These are phyloP conservation scores for Mycena maculata DNA, from an alignment of 768 basidiomycete species.

Conservation along the genomic window DNA sequence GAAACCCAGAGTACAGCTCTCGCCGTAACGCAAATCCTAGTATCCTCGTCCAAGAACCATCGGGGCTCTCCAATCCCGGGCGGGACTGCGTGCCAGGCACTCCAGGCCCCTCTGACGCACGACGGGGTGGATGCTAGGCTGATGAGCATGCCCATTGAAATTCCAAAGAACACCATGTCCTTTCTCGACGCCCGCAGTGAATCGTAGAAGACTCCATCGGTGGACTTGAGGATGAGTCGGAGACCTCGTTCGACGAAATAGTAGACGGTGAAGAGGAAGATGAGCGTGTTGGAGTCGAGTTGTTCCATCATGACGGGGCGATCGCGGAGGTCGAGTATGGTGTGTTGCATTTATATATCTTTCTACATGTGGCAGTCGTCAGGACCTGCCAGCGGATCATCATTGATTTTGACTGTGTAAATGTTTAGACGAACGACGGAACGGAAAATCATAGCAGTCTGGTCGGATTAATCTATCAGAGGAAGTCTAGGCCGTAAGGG, in stretches of 20 bases:
- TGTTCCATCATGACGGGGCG: constrained; percentile 25
- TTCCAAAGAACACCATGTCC: constrained; percentile 36
- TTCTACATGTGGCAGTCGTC: constrained; percentile 18
- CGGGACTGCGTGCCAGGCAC: constrained; percentile 13
- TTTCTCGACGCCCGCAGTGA: constrained; percentile 32
- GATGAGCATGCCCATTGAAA: constrained; percentile 36
- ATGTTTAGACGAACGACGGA: not conserved
- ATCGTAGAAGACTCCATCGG: constrained; percentile 16
- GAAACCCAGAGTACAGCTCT: constrained; percentile 37
- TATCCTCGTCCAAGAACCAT: constrained; percentile 30
- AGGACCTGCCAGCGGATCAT: constrained; percentile 13
- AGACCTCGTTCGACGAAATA: constrained; percentile 36
- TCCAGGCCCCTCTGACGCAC: constrained; percentile 31
- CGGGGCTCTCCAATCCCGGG: constrained; percentile 16
- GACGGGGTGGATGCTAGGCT: constrained; percentile 33
- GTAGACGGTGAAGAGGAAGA: constrained; percentile 34
- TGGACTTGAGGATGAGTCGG: constrained; percentile 11
- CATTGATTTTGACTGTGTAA: constrained; percentile 15
- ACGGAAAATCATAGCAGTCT: constrained; percentile 4
- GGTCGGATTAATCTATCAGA: constrained; percentile 11
- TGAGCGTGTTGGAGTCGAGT: constrained; percentile 29
- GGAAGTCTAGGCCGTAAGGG: constrained; percentile 1
- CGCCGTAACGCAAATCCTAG: constrained; percentile 33
- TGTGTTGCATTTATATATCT: constrained; percentile 23
- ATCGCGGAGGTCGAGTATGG: not conserved